phyloP scores from a whole-genome alignment of 1,284 basidiomycete genomes.

The Ceratobasidium sp. region DNA sequence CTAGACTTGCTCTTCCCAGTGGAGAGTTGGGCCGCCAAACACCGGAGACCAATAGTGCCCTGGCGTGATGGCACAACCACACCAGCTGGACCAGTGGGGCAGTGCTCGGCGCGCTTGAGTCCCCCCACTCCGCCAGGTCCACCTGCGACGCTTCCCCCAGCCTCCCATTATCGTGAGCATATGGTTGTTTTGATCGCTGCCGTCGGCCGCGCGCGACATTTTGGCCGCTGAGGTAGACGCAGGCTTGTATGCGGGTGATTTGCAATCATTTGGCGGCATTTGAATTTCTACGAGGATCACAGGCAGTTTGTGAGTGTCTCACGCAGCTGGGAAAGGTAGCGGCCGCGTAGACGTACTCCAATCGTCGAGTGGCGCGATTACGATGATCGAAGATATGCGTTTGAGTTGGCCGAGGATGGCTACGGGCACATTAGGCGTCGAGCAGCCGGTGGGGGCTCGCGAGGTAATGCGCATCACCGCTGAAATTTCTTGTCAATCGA shows the following conservation, averaged over 20 bases:
- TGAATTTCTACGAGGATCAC: constrained; percentile 37
- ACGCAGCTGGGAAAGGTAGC: neutral
- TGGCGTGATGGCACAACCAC: too few relatives aligned
- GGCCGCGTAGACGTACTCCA: neutral
- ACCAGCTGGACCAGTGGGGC: constrained; percentile 16
- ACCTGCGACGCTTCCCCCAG: neutral
- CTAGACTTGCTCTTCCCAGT: neutral
- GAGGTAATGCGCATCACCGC: neutral
- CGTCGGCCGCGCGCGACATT: constrained; percentile 37
- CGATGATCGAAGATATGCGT: constrained; percentile 23
- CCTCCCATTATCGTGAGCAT: neutral
- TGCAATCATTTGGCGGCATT: constrained; percentile 12
- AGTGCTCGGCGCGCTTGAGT: constrained; percentile 16
- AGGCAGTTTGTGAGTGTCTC: too few relatives aligned
- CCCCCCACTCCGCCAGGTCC: neutral
- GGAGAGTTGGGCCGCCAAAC: neutral
- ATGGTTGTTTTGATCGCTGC: constrained; percentile 15
- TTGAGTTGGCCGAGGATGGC: constrained; percentile 11
- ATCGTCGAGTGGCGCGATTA: constrained; percentile 38
- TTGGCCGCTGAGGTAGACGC: constrained; percentile 12
- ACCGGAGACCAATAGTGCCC: constrained; percentile 3
- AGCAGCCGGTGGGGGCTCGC: neutral
- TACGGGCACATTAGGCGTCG: neutral
- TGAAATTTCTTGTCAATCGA: constrained; percentile 14
- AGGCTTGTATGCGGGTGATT: neutral